Conservation (phyloP, 148 eudicot species). For the Diospyros lotus region DNA sequence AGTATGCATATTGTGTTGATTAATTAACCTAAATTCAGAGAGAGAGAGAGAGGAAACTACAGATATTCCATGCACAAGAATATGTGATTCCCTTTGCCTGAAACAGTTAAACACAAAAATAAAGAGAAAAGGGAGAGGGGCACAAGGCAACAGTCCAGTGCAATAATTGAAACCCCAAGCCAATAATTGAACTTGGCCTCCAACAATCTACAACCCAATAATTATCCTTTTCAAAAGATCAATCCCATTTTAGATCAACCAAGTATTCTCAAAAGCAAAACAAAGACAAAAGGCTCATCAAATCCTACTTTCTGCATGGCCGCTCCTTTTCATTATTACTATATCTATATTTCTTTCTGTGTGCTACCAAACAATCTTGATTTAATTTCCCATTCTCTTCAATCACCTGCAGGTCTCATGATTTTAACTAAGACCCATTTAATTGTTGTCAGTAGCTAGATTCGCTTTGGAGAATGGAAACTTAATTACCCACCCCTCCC, state of each 20-base stretch:
- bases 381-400: not conserved
- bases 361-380: not conserved
- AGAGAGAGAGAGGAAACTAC: not conserved
- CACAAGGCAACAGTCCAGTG: not conserved
- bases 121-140: not conserved
- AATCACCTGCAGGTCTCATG: not conserved
- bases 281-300: not conserved
- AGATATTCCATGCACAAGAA: not conserved
- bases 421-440: not conserved
- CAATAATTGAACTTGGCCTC: slow-evolving; percentile 10
- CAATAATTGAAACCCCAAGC: slow-evolving; percentile 10
- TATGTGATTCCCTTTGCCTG: not conserved
- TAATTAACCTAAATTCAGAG: not conserved
- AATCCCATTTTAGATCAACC: not conserved
- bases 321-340: not conserved
- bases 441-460: not conserved
- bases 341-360: not conserved
- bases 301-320: not conserved
- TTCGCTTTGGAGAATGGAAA: too few relatives aligned
- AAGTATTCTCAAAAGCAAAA: not conserved
- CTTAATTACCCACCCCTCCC: too few relatives aligned
- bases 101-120: slow-evolving; percentile 2
- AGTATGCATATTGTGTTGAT: not conserved
- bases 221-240: not conserved
- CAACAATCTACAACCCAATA: slow-evolving; percentile 11